Base-by-base conservation (phyloP, 2,329 filamentous ascomycete species). In the Hymenoscyphus scutula region DNA sequence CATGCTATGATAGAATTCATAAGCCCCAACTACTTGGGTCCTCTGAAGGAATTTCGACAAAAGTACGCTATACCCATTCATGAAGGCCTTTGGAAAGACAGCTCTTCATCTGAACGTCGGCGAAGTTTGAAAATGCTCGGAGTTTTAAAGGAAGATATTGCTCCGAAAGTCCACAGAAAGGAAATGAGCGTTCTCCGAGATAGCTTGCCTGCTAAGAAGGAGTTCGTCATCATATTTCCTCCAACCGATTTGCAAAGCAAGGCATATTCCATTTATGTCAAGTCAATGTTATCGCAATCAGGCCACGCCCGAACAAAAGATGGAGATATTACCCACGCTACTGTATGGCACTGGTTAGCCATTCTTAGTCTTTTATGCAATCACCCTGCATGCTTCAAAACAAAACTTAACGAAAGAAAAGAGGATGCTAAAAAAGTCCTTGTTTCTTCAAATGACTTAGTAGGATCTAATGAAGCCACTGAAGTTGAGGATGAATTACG, bases 1-100 rank as follows among this genome's bases (percentile, higher is more conserved):
- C 92, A 88, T 71, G 79, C 87, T n/a, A 91, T 96, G 85, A 89
- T 97, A 62, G 84, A 93, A 66, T 97, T 92, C 91, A 86, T 95
- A 58, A 88, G 91, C 1, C 90, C 90, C 0, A 85, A 85, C 27
- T 97, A 91, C 72, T 80, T 97, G 2, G 92, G 91, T 0, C 81
- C 84, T 3, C 75, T 81, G 10, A 70, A 75, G 0, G 88, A 93
- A 70, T 97, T 97, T 74, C 82, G 80, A 23, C 73, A 80, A 0
- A 83, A 87, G n/a, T 97, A 89, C 72, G 83, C 86, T 5, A 81
- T 81, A 2, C 90, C 91, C 0, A 97, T 97, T 66, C 80, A 88
- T 60, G 77, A 82, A 11, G 93, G 93, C 0, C 80, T 93, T 1
- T 89, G 84, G 63, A 72, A 76, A 1, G 89, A 94, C 65, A 92